Evolutionary conservation across 2,329 filamentous ascomycete species (phyloP).

Genomic region (Sclerotinia borealis): DNA sequence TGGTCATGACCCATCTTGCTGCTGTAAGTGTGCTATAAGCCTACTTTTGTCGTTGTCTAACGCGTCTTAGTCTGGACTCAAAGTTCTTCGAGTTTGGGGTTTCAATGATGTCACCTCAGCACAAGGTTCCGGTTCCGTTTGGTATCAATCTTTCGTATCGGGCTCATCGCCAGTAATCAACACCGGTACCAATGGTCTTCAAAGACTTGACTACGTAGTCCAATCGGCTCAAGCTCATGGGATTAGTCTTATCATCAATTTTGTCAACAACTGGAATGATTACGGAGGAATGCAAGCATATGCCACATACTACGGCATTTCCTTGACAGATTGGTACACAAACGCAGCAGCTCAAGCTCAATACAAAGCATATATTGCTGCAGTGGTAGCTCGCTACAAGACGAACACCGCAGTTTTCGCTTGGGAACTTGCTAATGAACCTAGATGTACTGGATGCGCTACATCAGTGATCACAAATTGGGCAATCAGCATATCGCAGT

Average conservation of each 20-base stretch:
- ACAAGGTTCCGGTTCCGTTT: constrained; percentile 37
- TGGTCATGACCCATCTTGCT: constrained; percentile 42
- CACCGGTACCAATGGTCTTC: constrained; percentile 55
- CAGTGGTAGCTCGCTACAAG: constrained; percentile 54
- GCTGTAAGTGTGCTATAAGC: constrained; percentile 17
- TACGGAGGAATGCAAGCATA: constrained; percentile 60
- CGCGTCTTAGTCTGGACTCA: constrained; percentile 41
- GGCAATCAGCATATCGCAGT: constrained; percentile 51
- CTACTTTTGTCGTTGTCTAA: not conserved
- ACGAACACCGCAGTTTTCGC: constrained; percentile 55
- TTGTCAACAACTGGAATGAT: constrained; percentile 66
- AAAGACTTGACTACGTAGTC: constrained; percentile 60
- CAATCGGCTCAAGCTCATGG: constrained; percentile 50
- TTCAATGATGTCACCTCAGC: constrained; percentile 51
- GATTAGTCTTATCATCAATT: constrained; percentile 58
- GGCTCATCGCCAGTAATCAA: constrained; percentile 52
- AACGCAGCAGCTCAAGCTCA: constrained; percentile 45
- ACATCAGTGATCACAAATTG: constrained; percentile 54
- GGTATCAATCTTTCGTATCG: constrained; percentile 38
- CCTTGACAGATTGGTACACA: constrained; percentile 47
- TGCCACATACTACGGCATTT: constrained; percentile 47
- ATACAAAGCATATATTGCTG: constrained; percentile 54
- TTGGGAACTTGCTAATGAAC: constrained; percentile 66
- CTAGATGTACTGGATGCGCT: constrained; percentile 55
- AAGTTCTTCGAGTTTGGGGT: constrained; percentile 56